Evolutionary conservation across 2,329 filamentous ascomycete genomes (phyloP), one percentile per base, ranked within the genome.

Genomic region (Septoria linicola): DNA sequence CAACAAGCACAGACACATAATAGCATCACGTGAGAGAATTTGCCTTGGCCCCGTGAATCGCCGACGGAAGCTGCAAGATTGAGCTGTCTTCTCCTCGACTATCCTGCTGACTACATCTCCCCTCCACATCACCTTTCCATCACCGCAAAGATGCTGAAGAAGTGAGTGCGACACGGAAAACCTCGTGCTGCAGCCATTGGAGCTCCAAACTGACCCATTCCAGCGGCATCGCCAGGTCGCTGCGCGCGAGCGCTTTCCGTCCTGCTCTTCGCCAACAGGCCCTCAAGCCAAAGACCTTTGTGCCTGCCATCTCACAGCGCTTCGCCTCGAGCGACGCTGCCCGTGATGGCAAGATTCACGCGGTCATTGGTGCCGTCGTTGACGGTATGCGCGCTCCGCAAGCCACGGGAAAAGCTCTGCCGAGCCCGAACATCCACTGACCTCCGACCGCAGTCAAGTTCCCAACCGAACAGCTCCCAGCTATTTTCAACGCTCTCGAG

Each of bases 361-460:
- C 90, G 80, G 91, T 96, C 76, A 96, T 96, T 79, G 91, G 93
- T 88, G 92, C 93, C 80, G 91, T 97, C 74, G 93, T 97, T 69
- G 93, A 97, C 80, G 90, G 89, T 95, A 81, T 80, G 88, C 81
- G 50, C 39, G 44, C 44, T 34, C 48, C 43, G 36, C 51, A 45
- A 19, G 49, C 41, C 16, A 45, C 31, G 30, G 35, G 39, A 60
- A 61, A 54, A 57, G 57, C 51, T 55, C 51, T 55, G 54, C 58
- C 53, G 58, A 62, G 57, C 17, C 34, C 25, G 25, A 20, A 25
- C 44, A n/a, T 40, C 25, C 35, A 25, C 64, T 61, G 54, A 63
- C 57, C 19, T 35, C 42, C 55, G 40, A 62, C 61, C 69, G 66
- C 73, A 96, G 92, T 96, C 76, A 97, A 97, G 82, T 97, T 97